A percentile compares a stretch with the other conserved stretches of the same genome.
These are phyloP conservation scores for Quercus mongolica DNA, from an alignment of 306 rosid genomes.

Conservation along the genomic window DNA sequence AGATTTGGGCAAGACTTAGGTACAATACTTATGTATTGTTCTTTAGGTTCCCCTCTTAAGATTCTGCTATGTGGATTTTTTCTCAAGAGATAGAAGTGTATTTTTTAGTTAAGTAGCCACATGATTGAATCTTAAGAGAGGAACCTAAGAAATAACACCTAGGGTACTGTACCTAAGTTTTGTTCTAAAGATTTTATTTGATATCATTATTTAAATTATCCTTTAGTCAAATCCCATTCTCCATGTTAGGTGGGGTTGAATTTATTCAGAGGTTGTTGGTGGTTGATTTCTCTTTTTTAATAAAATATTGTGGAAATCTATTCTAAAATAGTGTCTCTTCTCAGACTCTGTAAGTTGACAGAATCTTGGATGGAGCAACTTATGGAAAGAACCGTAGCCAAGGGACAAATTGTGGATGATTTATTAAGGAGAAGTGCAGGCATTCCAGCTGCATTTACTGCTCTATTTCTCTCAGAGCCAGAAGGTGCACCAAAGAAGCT, in stretches of 20 bases:
- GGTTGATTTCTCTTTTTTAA: background rate
- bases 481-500: slow-evolving; percentile 98
- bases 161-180: no score
- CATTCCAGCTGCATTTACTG: slow-evolving; percentile 93
- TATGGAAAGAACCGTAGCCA: slow-evolving; percentile 85
- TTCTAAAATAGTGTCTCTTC: slow-evolving; percentile 25
- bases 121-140: no score
- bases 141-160: no score
- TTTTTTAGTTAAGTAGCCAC: no score
- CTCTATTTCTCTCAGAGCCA: slow-evolving; percentile 97
- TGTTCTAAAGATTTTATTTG: background rate
- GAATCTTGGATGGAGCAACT: slow-evolving; percentile 98
- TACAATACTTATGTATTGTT: no score
- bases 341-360: slow-evolving; percentile 83
- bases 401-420: slow-evolving; percentile 88
- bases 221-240: background rate
- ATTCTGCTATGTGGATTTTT: no score
- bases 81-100: no score
- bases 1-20: background rate
- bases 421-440: slow-evolving; percentile 98
- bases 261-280: background rate
- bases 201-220: background rate
- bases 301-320: background rate
- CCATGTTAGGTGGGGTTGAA: background rate
- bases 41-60: no score